Conservation (phyloP, 2,329 filamentous ascomycete species). For the Beauveria medogensis region DNA sequence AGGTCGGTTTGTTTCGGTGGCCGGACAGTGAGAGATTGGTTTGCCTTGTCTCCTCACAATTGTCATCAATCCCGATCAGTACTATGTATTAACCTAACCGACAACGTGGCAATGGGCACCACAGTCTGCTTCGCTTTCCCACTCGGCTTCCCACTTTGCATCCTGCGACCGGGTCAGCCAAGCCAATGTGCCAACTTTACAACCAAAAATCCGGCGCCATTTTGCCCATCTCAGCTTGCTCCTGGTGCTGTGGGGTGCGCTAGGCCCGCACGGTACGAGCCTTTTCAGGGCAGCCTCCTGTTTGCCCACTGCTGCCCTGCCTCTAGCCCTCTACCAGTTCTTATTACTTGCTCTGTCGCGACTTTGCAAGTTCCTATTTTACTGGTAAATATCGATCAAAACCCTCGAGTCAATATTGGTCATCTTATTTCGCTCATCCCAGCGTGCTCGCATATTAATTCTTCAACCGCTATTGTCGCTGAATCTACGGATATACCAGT, state of each 20-base stretch:
- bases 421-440: not conserved
- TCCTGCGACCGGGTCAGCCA: not conserved
- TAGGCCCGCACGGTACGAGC: constrained; percentile 8
- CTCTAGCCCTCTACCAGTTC: too few species aligned
- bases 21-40: too few species aligned
- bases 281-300: not conserved
- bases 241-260: not conserved
- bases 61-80: too few species aligned
- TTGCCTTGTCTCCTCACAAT: too few species aligned
- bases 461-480: not conserved
- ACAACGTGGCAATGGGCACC: too few species aligned
- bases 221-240: not conserved
- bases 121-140: not conserved
- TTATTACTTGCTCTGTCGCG: too few species aligned
- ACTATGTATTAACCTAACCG: too few species aligned
- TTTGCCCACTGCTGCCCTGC: too few species aligned
- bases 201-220: not conserved
- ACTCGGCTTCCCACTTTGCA: not conserved
- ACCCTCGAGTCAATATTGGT: not conserved
- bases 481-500: too few species aligned
- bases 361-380: not conserved
- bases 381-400: not conserved
- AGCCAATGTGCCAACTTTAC: not conserved
- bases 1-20: too few species aligned
- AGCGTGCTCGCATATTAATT: too few species aligned